Evolutionary conservation across 208 protist genomes (phyloP).

Genomic region (Trypanosoma boissoni): DNA sequence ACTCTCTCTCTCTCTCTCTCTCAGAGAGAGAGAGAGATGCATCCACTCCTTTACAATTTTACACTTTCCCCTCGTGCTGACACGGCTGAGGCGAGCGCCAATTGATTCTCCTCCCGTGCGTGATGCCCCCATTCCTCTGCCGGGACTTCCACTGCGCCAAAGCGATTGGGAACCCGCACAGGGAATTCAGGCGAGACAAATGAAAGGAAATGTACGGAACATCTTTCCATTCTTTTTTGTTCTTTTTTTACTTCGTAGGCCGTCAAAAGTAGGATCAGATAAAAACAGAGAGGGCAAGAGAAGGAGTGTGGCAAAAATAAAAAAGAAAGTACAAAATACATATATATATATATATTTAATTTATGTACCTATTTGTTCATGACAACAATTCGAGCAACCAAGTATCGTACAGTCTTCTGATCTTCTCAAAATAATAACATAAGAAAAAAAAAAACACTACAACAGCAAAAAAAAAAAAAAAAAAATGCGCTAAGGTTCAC

Average conservation of each 20-base stretch:
- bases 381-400: too few relatives aligned
- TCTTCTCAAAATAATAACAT: too few relatives aligned
- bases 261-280: not conserved
- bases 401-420: too few relatives aligned
- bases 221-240: too few relatives aligned
- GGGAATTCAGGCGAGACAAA: too few relatives aligned
- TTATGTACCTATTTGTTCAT: not conserved
- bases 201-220: too few relatives aligned
- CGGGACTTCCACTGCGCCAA: too few relatives aligned
- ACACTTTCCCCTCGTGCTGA: slow-evolving; percentile 23
- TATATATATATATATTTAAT: not conserved
- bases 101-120: too few relatives aligned
- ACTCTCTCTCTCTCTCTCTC: not conserved
- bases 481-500: not conserved
- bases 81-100: too few relatives aligned
- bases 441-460: slow-evolving; percentile 13
- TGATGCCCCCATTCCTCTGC: too few relatives aligned
- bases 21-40: slow-evolving; percentile 17
- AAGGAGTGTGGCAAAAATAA: not conserved
- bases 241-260: not conserved
- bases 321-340: not conserved
- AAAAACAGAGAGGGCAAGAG: too few relatives aligned
- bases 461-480: slow-evolving; percentile 6
- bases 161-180: too few relatives aligned
- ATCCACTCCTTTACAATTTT: slow-evolving; percentile 23